phyloP scores from a whole-genome alignment of 805 yeast species.

The Saccharomycopsis microspora region DNA sequence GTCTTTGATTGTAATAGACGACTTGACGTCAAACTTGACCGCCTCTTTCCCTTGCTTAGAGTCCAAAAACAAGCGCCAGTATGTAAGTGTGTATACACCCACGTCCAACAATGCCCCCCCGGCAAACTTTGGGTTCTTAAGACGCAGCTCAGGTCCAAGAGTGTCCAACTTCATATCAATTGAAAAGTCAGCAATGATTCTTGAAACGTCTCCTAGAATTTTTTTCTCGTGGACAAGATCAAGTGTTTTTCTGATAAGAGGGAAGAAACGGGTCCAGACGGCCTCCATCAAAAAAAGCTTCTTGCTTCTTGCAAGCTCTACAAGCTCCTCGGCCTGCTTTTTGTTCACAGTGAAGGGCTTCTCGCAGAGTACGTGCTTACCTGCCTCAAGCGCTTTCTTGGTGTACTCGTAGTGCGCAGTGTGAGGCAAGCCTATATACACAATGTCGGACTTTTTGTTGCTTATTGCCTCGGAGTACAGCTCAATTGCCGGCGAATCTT shows the following conservation, averaged over 20 bases:
- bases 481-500: neutral
- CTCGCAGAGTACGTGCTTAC: conserved; percentile 42
- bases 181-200: conserved; percentile 34
- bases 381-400: conserved; percentile 29
- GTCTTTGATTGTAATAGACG: conserved; percentile 28
- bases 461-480: conserved; percentile 32
- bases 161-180: conserved; percentile 25
- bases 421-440: conserved; percentile 48
- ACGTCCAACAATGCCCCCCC: conserved; percentile 49
- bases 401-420: conserved; percentile 36
- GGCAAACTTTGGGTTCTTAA: conserved; percentile 34
- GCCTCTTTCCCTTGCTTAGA: conserved; percentile 23
- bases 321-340: conserved; percentile 31
- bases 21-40: conserved; percentile 17
- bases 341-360: conserved; percentile 42
- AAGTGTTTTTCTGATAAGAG: conserved; percentile 28
- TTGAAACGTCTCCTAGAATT: conserved; percentile 34
- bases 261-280: conserved; percentile 47
- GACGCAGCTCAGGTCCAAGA: conserved; percentile 25
- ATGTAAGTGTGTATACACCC: conserved; percentile 42
- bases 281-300: conserved; percentile 46
- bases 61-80: conserved; percentile 30
- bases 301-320: conserved; percentile 32
- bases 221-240: conserved; percentile 28
- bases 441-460: conserved; percentile 33